Conservation (phyloP, 495 filamentous ascomycete species). For the Trichoderma parareesei region DNA sequence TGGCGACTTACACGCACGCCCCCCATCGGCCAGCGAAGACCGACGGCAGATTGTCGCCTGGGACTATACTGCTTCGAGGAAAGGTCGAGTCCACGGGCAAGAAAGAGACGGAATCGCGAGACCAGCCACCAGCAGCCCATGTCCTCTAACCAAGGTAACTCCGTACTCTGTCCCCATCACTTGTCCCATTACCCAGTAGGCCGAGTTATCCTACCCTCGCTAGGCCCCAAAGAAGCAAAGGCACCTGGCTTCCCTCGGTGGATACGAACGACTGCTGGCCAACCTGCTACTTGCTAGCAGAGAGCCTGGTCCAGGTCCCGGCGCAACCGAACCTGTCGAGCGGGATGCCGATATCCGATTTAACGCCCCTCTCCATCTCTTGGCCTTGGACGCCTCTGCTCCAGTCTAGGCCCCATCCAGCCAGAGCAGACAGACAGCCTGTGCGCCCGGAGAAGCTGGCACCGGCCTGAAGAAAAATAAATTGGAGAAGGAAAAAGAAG, state of each 20-base stretch:
- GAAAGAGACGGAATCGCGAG: background rate
- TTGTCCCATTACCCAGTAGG: background rate
- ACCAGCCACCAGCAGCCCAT: background rate
- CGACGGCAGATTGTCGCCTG: constrained; percentile 8
- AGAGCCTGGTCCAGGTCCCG: constrained; percentile 4
- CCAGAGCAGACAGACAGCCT: background rate
- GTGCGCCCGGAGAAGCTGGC: constrained; percentile 7
- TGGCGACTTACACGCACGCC: background rate
- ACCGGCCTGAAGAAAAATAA: background rate
- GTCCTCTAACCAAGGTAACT: background rate
- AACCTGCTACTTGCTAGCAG: no score
- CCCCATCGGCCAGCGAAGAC: constrained; percentile 8
- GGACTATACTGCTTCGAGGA: background rate
- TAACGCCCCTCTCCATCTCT: background rate
- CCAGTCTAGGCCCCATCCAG: background rate
- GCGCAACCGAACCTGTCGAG: constrained; percentile 9
- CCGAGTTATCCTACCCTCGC: constrained; percentile 3
- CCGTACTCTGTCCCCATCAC: background rate
- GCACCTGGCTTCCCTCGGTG: background rate
- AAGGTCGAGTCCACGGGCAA: no score
- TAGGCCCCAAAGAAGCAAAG: background rate
- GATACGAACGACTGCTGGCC: background rate
- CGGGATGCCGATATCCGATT: constrained; percentile 8
- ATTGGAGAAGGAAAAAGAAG: background rate
- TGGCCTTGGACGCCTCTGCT: background rate